These are phyloP conservation scores for Solanum virginianum DNA, from an alignment of 257 asterid genomes.

Conservation along the genomic window DNA sequence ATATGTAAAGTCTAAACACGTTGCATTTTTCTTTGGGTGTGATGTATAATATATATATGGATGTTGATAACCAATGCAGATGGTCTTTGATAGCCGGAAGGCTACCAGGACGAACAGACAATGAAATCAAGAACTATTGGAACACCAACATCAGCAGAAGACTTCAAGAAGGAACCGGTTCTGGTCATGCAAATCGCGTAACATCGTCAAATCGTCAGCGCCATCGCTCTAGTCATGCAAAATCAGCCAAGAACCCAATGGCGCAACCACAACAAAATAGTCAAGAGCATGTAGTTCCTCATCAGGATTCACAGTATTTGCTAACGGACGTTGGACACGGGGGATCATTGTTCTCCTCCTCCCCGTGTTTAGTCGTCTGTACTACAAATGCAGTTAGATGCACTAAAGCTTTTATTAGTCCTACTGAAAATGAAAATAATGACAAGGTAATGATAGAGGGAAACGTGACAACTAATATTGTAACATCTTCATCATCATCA, in stretches of 20 bases:
- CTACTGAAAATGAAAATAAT: not conserved
- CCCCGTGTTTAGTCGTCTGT: not conserved
- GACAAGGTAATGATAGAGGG: not conserved
- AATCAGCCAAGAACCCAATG: not conserved
- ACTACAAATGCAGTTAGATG: not conserved
- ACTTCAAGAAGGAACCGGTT: not conserved
- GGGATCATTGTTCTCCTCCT: not conserved
- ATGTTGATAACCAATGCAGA: not conserved
- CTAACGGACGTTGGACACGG: not conserved
- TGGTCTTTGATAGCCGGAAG: conserved; percentile 29
- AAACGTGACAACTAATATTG: not conserved
- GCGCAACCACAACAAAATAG: not conserved
- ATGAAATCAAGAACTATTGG: conserved; percentile 28
- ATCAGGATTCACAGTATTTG: not conserved
- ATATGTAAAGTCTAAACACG: not conserved
- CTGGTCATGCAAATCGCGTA: not conserved
- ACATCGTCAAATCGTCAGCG: not conserved
- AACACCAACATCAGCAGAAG: conserved; percentile 20
- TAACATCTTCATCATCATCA: not conserved
- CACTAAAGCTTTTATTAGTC: not conserved
- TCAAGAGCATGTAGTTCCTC: not conserved
- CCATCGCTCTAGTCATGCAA: not conserved
- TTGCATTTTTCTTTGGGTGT: not conserved
- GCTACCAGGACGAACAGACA: conserved; percentile 24
- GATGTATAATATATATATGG: not conserved